phyloP scores from a whole-genome alignment of 2,329 filamentous ascomycete genomes.

The Domatiomyces globalis region DNA sequence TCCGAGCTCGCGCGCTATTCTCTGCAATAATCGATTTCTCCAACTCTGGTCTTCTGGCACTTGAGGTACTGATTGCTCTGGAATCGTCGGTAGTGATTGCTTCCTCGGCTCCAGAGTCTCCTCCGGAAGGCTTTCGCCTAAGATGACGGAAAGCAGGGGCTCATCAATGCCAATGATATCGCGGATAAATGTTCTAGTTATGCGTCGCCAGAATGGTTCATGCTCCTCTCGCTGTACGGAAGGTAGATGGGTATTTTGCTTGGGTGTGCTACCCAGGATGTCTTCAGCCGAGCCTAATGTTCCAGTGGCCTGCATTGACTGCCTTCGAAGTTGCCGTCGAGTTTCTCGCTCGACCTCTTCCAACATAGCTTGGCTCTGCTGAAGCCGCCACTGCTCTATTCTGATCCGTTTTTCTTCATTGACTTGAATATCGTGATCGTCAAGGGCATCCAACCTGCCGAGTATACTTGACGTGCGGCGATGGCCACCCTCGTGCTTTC shows the following conservation, averaged over 20 bases:
- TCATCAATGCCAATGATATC: conserved; percentile 90
- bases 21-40: conserved; percentile 67
- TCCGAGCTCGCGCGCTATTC: conserved; percentile 75
- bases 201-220: conserved; percentile 62
- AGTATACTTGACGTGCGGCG: conserved; percentile 44
- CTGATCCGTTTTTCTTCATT: conserved; percentile 64
- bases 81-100: conserved; percentile 14
- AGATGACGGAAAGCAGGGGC: conserved; percentile 64
- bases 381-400: conserved; percentile 83
- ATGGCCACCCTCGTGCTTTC: conserved; percentile 35
- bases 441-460: conserved; percentile 40
- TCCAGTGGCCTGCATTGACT: conserved; percentile 2
- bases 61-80: conserved; percentile 6
- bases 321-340: conserved; percentile 43
- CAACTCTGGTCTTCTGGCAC: conserved; percentile 33
- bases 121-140: conserved; percentile 61
- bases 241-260: conserved; percentile 15
- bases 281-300: conserved; percentile 8
- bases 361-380: conserved; percentile 72
- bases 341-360: conserved; percentile 86
- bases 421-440: conserved; percentile 43
- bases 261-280: conserved; percentile 15
- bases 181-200: conserved; percentile 73
- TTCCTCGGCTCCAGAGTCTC: conserved; percentile 21
- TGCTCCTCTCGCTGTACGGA: conserved; percentile 29